A percentile compares a stretch with the other conserved stretches of the same genome.
Evolutionary conservation across 2,329 filamentous ascomycete species (phyloP).

Genomic region (Rutstroemia sp.): DNA sequence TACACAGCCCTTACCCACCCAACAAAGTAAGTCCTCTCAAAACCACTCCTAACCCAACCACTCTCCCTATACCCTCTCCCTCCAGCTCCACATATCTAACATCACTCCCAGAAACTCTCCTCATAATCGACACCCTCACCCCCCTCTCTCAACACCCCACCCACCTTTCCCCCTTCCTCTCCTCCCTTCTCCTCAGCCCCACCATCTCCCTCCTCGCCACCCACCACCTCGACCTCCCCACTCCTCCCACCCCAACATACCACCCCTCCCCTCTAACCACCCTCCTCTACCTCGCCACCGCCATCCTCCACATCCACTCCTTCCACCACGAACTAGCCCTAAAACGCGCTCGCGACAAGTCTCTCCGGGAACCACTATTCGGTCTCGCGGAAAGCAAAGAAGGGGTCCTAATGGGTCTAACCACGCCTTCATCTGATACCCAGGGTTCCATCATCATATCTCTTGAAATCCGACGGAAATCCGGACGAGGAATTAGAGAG

Average conservation of each 20-base stretch:
- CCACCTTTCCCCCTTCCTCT: constrained; percentile 61
- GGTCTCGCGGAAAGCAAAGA: constrained; percentile 72
- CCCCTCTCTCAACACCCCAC: constrained; percentile 49
- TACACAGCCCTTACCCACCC: constrained; percentile 7
- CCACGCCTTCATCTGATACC: background rate
- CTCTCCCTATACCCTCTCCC: too few species aligned
- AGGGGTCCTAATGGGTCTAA: constrained; percentile 58
- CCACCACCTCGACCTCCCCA: constrained; percentile 78
- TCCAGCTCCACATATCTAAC: background rate
- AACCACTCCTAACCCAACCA: too few species aligned
- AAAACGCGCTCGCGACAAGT: constrained; percentile 70
- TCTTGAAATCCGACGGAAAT: constrained; percentile 76
- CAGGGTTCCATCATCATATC: constrained; percentile 60
- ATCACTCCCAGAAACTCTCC: constrained; percentile 50
- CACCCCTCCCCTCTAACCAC: constrained; percentile 63
- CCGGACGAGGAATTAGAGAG: constrained; percentile 40
- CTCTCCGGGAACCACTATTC: constrained; percentile 67
- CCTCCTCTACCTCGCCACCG: constrained; percentile 80
- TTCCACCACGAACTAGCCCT: constrained; percentile 67
- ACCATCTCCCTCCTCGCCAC: constrained; percentile 65
- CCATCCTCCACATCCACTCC: constrained; percentile 66
- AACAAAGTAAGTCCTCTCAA: constrained; percentile 33
- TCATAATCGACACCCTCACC: constrained; percentile 77
- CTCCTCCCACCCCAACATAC: constrained; percentile 45
- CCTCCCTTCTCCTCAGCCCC: constrained; percentile 57